These are phyloP conservation scores for Botryotinia globosa DNA, from an alignment of 2,329 filamentous ascomycete genomes.

Conservation along the genomic window DNA sequence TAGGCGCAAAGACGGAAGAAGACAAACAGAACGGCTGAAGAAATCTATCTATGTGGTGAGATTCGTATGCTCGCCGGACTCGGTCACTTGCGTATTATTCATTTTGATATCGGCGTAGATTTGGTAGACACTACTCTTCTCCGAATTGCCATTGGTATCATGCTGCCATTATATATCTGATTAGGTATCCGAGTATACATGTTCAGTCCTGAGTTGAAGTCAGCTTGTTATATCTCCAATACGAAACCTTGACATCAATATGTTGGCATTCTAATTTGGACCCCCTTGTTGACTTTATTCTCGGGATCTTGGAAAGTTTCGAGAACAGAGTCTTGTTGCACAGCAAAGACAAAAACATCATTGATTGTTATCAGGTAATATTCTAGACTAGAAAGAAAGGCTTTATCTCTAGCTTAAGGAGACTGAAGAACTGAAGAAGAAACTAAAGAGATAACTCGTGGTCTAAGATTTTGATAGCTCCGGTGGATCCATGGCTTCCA, in stretches of 20 bases:
- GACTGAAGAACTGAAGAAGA: background rate
- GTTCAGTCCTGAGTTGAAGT: background rate
- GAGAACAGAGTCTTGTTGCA: background rate
- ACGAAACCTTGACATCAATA: background rate
- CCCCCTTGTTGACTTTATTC: background rate
- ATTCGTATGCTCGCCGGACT: background rate
- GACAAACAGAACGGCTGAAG: background rate
- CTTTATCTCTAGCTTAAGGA: background rate
- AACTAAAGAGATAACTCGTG: background rate
- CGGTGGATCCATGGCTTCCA: background rate
- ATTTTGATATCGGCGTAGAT: background rate
- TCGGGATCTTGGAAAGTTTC: background rate
- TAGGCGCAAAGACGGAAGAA: background rate
- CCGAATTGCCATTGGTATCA: fast-evolving
- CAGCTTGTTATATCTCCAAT: background rate
- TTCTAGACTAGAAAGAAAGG: too few relatives aligned
- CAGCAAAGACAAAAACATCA: background rate
- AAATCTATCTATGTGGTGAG: background rate
- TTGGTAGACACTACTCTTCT: too few relatives aligned
- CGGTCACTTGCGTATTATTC: background rate
- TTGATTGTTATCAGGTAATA: background rate
- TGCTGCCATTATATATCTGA: background rate
- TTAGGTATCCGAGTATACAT: background rate
- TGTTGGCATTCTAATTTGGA: background rate
- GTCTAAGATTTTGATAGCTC: background rate